Base-by-base conservation (phyloP, 768 basidiomycete species). In the Agaricus subrufescens region DNA sequence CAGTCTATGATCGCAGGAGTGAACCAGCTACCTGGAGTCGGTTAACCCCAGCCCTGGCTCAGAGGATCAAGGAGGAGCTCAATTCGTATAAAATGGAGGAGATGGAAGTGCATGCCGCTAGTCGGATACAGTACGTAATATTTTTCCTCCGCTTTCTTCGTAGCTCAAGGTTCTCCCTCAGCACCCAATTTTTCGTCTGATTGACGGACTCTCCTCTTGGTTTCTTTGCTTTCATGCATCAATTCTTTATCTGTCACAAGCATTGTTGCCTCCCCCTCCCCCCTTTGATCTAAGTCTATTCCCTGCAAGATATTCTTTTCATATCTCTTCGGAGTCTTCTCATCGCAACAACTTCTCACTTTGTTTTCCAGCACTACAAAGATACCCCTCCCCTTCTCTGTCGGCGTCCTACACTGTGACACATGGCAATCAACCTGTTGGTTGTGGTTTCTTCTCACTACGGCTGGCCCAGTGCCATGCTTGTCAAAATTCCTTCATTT, bases 61-160 rank as follows among this genome's bases (percentile, higher is more conserved):
- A 98, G 77, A 81, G 88, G 64, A 98, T 99, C 71, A 99, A 99
- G 80, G 94, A 96, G 74, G 93, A 96, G 73, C 77, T 99, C 51
- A 99, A 99, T 73, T 93, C 92, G 54, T 98, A 91, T 74, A 98
- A 98, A 80, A 92, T 98, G 90, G 94, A 96, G 73, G 94, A 98
- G 75, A 98, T 99, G 96, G 93, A 95, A 69, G 94, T 99, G 59
- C 96, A 98, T 72, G 90, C 91, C 63, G 77, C 89, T 49, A 95
- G 92, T 72, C 86, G 92, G 70, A 84, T 91, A 64, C 87, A 97
- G 91, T 94, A 69, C 62, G 91, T 84, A 40, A 19, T 19, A 48
- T 53, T 50, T 29, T 48, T 25, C 15, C 31, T 25, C 15, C 6
- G 45, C 57, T 48, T 50, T 40, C 34, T 11, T 47, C 44, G 8